phyloP scores from a whole-genome alignment of 176 grass and related monocot species.

The Juncus effusus region DNA sequence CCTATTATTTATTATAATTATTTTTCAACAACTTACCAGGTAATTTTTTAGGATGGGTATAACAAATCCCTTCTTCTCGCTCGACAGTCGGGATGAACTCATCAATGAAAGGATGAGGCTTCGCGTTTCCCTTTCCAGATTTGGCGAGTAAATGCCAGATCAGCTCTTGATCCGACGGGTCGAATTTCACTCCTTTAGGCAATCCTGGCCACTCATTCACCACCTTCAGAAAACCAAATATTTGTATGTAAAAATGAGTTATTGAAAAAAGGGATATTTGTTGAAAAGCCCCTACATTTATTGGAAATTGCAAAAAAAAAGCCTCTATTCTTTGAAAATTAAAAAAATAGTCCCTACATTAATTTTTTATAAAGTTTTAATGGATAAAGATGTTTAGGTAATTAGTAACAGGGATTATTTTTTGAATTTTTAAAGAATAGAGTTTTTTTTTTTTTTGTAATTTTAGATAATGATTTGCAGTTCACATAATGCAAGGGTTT shows the following conservation, averaged over 20 bases:
- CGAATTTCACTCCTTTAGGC: conserved; percentile 95
- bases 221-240: conserved; percentile 37
- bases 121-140: conserved; percentile 34
- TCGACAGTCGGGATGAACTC: conserved; percentile 96
- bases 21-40: conserved; percentile 66
- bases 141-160: conserved; percentile 82
- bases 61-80: conserved; percentile 87
- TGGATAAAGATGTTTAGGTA: background rate
- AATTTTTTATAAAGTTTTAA: background rate
- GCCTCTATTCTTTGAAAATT: too few species aligned
- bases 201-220: conserved; percentile 92
- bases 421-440: too few species aligned
- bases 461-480: background rate
- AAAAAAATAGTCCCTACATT: too few species aligned
- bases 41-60: conserved; percentile 85
- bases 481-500: background rate
- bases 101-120: conserved; percentile 80
- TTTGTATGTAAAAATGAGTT: too few species aligned
- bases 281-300: too few species aligned
- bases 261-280: too few species aligned
- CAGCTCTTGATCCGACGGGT: conserved; percentile 86
- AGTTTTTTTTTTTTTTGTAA: background rate
- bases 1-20: too few species aligned
- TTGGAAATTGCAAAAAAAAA: too few species aligned
- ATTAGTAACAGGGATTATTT: background rate